These are phyloP conservation scores for Cordyceps fumosorosea DNA, from an alignment of 2,329 filamentous ascomycete species.

Conservation along the genomic window DNA sequence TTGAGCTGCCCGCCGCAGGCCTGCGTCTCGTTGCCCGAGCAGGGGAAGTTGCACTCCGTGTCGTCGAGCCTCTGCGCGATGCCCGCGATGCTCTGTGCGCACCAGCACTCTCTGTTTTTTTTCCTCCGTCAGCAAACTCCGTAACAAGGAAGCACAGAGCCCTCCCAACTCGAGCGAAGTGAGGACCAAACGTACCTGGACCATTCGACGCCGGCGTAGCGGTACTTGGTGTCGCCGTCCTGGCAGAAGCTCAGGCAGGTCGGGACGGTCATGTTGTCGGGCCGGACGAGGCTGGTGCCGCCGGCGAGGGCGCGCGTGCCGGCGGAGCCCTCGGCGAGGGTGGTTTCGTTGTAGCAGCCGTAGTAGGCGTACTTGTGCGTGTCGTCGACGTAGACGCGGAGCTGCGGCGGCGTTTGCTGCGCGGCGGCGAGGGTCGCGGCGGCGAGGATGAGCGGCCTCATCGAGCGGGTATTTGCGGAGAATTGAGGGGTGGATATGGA, in stretches of 20 bases:
- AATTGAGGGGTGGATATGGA: neutral
- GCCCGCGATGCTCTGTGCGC: slow-evolving; percentile 41
- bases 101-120: slow-evolving; percentile 51
- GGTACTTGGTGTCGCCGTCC: slow-evolving; percentile 31
- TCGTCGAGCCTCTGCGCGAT: slow-evolving; percentile 42
- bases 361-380: slow-evolving; percentile 39
- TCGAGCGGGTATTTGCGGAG: neutral
- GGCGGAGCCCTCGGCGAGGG: slow-evolving; percentile 33
- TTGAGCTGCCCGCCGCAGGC: slow-evolving; percentile 49
- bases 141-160: neutral
- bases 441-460: neutral
- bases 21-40: slow-evolving; percentile 44
- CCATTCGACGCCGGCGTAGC: slow-evolving; percentile 51
- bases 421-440: neutral
- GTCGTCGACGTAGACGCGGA: slow-evolving; percentile 28
- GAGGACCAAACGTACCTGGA: slow-evolving; percentile 29
- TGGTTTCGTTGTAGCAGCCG: slow-evolving; percentile 56
- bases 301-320: slow-evolving; percentile 41
- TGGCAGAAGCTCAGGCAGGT: slow-evolving; percentile 46
- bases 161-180: neutral
- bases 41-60: slow-evolving; percentile 42
- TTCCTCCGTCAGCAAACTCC: neutral
- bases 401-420: slow-evolving; percentile 3
- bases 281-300: slow-evolving; percentile 32
- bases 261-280: slow-evolving; percentile 44